Conservation (phyloP, 495 filamentous ascomycete genomes). For the Penicillium pulvis region DNA sequence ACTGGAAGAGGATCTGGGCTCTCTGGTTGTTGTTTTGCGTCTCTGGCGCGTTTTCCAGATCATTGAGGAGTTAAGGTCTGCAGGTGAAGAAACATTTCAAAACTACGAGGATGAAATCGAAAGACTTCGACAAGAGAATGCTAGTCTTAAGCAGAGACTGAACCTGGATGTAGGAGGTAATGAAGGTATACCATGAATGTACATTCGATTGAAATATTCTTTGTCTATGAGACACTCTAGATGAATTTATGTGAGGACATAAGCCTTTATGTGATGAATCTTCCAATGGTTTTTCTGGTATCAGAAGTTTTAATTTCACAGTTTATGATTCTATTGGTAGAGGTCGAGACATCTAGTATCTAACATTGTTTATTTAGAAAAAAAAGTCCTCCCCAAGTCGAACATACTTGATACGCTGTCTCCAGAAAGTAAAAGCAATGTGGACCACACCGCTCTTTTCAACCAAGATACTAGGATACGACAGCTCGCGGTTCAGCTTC, state of each 20-base stretch:
- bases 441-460: constrained; percentile 19
- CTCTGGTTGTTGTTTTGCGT: constrained; percentile 62
- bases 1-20: constrained; percentile 60
- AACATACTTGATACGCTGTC: constrained; percentile 29
- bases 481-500: constrained; percentile 28
- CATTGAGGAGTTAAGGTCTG: constrained; percentile 63
- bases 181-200: neutral
- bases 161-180: constrained; percentile 5
- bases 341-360: neutral
- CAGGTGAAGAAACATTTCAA: constrained; percentile 57
- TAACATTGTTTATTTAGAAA: constrained; percentile 7
- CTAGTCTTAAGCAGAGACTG: constrained; percentile 41
- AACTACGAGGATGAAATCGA: constrained; percentile 42
- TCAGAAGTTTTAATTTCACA: too few species aligned
- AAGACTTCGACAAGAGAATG: constrained; percentile 49
- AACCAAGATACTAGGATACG: constrained; percentile 27
- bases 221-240: neutral
- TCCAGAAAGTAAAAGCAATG: constrained; percentile 30
- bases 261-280: too few species aligned
- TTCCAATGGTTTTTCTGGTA: too few species aligned
- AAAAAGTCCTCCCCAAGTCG: constrained; percentile 21
- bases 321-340: too few species aligned
- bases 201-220: neutral
- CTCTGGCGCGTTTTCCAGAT: constrained; percentile 72
- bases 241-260: too few species aligned